These are phyloP conservation scores for Cladophialophora bantiana DNA, from an alignment of 2,329 filamentous ascomycete species.

Conservation along the genomic window DNA sequence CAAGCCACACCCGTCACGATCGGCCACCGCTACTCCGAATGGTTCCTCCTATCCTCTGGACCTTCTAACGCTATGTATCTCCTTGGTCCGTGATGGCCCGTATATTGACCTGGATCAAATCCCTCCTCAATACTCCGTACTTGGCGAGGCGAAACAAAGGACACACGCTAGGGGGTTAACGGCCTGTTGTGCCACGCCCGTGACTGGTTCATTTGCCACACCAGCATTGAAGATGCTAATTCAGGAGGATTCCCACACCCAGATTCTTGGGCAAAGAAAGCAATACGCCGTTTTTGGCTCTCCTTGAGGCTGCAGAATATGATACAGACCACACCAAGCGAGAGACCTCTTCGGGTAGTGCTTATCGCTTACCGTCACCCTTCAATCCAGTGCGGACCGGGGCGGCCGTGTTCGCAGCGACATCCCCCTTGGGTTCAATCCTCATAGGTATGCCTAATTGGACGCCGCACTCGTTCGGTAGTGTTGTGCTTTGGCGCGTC, in stretches of 20 bases:
- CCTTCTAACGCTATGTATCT: background rate
- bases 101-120: background rate
- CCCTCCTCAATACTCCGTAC: background rate
- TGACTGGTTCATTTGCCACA: background rate
- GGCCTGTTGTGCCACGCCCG: background rate
- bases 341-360: background rate
- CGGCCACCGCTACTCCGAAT: background rate
- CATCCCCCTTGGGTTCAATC: background rate
- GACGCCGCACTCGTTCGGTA: background rate
- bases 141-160: background rate
- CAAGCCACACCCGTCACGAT: conserved; percentile 3
- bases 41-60: background rate
- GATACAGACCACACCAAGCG: background rate
- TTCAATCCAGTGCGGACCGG: background rate
- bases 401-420: background rate
- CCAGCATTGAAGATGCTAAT: background rate
- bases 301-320: background rate
- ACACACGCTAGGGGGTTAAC: background rate
- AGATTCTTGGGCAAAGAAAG: background rate
- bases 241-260: background rate
- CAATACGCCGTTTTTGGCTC: background rate
- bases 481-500: background rate
- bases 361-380: background rate
- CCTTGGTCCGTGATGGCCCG: background rate
- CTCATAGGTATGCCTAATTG: background rate